phyloP scores from a whole-genome alignment of 192 early-diverging fungal genomes.

The Diversispora epigaea region DNA sequence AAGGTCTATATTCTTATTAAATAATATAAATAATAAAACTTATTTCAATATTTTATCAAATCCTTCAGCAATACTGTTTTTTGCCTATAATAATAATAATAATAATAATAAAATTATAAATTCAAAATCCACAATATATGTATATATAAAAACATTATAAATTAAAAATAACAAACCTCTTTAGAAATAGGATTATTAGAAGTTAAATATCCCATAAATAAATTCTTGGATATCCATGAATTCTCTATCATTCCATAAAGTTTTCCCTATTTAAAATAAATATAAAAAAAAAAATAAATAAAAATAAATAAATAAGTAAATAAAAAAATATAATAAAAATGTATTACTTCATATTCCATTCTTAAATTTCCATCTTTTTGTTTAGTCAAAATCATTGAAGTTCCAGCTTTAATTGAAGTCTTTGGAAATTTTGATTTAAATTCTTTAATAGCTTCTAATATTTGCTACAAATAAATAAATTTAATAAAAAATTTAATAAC shows the following conservation, averaged over 20 bases:
- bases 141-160: not conserved
- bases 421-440: constrained; percentile 55
- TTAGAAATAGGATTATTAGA: constrained; percentile 46
- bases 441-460: constrained; percentile 49
- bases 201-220: constrained; percentile 54
- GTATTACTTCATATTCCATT: constrained; percentile 37
- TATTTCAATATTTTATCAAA: constrained; percentile 15
- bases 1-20: no score
- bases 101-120: not conserved
- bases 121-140: not conserved
- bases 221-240: constrained; percentile 50
- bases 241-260: constrained; percentile 45
- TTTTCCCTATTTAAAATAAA: constrained; percentile 41
- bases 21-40: no score
- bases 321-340: not conserved
- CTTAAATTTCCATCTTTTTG: constrained; percentile 41
- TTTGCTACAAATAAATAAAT: constrained; percentile 34
- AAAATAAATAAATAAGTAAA: constrained; percentile 4
- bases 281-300: not conserved
- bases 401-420: constrained; percentile 45
- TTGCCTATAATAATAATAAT: constrained; percentile 16
- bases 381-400: constrained; percentile 51
- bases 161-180: constrained; percentile 27
- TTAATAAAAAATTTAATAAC: constrained; percentile 1
- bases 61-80: constrained; percentile 28